phyloP scores from a whole-genome alignment of 208 protist genomes.

The Leishmania guyanensis region DNA sequence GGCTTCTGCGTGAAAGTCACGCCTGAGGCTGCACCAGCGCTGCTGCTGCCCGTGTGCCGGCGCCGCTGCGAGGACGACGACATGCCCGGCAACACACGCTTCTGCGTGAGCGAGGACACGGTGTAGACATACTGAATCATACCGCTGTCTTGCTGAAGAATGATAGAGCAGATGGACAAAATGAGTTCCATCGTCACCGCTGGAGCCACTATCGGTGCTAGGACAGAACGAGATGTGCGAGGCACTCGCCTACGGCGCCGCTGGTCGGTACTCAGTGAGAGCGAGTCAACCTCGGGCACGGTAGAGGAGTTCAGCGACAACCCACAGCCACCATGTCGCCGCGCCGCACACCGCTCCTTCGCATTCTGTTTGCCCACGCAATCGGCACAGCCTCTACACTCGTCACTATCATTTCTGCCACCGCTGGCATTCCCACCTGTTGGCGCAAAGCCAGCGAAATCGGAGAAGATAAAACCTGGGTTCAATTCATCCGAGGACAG shows the following conservation, averaged over 20 bases:
- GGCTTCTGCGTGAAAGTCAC: constrained; percentile 9
- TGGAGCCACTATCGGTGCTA: constrained; percentile 33
- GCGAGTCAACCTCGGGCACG: neutral
- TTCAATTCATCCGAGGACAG: neutral
- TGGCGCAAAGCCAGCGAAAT: constrained; percentile 3
- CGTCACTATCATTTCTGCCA: neutral
- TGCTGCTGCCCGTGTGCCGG: constrained; percentile 15
- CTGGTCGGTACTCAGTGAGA: neutral
- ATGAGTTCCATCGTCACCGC: constrained; percentile 62
- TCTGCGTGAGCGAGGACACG: constrained; percentile 54
- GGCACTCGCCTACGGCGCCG: neutral
- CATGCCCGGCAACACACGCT: constrained; percentile 30
- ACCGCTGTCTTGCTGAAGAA: constrained; percentile 59
- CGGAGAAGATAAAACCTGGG: neutral
- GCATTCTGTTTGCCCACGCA: neutral
- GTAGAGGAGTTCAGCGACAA: neutral
- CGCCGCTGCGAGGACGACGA: constrained; percentile 28
- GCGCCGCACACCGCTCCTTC: constrained; percentile 1
- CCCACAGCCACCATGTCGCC: neutral
- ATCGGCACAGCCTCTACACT: neutral
- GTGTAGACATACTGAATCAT: constrained; percentile 61
- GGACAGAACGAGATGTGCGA: neutral
- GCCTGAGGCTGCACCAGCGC: neutral
- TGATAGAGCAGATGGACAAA: constrained; percentile 49
- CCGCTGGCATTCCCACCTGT: neutral